phyloP scores from a whole-genome alignment of 306 rosid species.

The Medicago ruthenica region DNA sequence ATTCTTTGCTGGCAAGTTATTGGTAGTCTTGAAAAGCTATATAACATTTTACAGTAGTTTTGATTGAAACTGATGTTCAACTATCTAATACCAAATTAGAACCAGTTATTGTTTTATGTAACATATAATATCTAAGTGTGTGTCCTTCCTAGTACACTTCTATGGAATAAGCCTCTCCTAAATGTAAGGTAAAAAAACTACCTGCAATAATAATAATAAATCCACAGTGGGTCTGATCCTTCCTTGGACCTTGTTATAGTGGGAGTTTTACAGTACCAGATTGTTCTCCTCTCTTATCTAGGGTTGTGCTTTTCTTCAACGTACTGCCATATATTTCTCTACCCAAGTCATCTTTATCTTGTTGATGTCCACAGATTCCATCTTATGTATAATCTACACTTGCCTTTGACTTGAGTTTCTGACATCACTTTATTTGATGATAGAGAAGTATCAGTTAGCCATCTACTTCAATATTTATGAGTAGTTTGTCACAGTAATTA shows the following conservation, averaged over 20 bases:
- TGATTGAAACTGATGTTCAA: conserved; percentile 22
- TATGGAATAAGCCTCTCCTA: neutral
- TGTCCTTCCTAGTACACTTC: neutral
- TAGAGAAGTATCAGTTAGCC: neutral
- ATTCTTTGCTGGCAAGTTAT: neutral
- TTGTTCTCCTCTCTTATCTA: conserved; percentile 1
- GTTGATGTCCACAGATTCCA: conserved; percentile 7
- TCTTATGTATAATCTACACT: conserved; percentile 13
- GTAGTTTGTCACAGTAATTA: neutral
- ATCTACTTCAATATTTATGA: conserved; percentile 12
- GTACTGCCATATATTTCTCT: neutral
- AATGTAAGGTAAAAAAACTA: neutral
- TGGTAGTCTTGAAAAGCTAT: neutral
- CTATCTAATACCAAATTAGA: conserved; percentile 35
- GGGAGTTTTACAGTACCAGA: neutral
- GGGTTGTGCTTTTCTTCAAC: conserved; percentile 2
- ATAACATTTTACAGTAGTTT: neutral
- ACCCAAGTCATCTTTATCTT: conserved; percentile 25
- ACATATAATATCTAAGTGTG: neutral
- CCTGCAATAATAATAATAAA: neutral
- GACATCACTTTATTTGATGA: neutral
- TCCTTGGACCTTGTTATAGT: neutral
- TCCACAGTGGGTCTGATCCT: neutral
- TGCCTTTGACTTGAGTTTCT: conserved; percentile 7
- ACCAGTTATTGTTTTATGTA: conserved; percentile 15